Conservation (phyloP, 345 rosid species). For the Brassica nigra region DNA sequence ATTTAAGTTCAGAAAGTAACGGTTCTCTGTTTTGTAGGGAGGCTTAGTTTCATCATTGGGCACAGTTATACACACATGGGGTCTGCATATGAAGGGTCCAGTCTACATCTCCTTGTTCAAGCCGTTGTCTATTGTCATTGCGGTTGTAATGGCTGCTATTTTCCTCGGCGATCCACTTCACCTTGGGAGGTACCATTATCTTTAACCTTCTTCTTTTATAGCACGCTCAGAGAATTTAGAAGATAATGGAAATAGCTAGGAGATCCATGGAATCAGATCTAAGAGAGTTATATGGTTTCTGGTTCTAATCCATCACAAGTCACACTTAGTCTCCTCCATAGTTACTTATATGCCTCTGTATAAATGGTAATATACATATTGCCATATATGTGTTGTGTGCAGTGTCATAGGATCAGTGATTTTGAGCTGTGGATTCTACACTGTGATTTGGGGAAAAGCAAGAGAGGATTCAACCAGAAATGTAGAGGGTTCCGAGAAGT, state of each 20-base stretch:
- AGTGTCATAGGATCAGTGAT: slow-evolving; percentile 41
- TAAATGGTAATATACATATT: not conserved
- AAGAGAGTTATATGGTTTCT: slow-evolving; percentile 8
- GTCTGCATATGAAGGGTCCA: slow-evolving; percentile 47
- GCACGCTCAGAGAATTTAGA: not conserved
- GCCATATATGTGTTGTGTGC: not conserved
- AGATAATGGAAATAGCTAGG: not conserved
- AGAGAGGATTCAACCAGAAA: slow-evolving; percentile 33
- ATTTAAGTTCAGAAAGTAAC: not conserved
- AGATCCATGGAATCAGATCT: not conserved
- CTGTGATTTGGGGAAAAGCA: slow-evolving; percentile 48
- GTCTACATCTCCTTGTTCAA: slow-evolving; percentile 48
- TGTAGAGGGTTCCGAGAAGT: slow-evolving; percentile 21
- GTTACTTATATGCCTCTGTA: not conserved
- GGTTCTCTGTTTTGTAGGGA: slow-evolving; percentile 27
- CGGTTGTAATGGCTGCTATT: slow-evolving; percentile 38
- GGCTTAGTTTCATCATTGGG: slow-evolving; percentile 12
- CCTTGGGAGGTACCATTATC: slow-evolving; percentile 42
- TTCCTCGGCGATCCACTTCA: slow-evolving; percentile 46
- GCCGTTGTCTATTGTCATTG: slow-evolving; percentile 44
- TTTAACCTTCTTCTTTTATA: not conserved
- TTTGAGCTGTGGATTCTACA: slow-evolving; percentile 38
- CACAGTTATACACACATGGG: slow-evolving; percentile 40
- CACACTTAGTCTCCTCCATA: not conserved
- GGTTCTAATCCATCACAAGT: not conserved